Evolutionary conservation across 805 yeast genomes (phyloP), one percentile per base, ranked within the genome.

Genomic region (Saccharomycopsis sp.): DNA sequence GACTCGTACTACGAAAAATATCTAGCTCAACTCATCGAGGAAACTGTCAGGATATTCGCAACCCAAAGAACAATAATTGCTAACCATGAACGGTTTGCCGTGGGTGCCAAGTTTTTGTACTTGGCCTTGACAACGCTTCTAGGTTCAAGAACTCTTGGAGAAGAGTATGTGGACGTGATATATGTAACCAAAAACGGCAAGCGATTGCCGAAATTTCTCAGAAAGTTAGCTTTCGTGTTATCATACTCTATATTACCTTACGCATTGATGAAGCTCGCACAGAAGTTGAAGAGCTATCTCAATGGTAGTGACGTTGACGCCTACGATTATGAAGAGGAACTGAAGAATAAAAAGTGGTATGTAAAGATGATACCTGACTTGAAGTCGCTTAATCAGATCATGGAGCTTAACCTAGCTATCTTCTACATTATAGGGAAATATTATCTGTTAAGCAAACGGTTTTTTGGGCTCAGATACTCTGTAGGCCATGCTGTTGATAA

Each of bases 61-160:
- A 86, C 87, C 17, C 86, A 86, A 53, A 70, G 90, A 42, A 85
- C 84, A 66, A 12, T 54, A 2, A 75, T 85, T 9, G 86, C 88
- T 66, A 72, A 79, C 2, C 79, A 85, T 64, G 80, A 87, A 1
- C 78, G 81, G 51, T 89, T 85, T 64, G 75, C 91, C 14, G 77
- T 82, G 0, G 68, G 75, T 1, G 81, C 87, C 8, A 84, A 84
- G 56, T 69, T 85, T 1, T 51, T 85, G 0, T 93, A 93, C 67
- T 74, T 89, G n/a, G 70, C 78, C 1, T 72, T 89, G 22, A 93
- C 97, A 0, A 92, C 97, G 0, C 72, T 87, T 14, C 59, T 81
- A 3, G 93, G 93, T 0, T 81, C 88, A 1, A 77, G 93, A 56
- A 93, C 98, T 0, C 72, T 94, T 25, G 99, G 99, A 0, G 98